These are phyloP conservation scores for Starmerella davenportii DNA, from an alignment of 805 yeast genomes.

Conservation along the genomic window DNA sequence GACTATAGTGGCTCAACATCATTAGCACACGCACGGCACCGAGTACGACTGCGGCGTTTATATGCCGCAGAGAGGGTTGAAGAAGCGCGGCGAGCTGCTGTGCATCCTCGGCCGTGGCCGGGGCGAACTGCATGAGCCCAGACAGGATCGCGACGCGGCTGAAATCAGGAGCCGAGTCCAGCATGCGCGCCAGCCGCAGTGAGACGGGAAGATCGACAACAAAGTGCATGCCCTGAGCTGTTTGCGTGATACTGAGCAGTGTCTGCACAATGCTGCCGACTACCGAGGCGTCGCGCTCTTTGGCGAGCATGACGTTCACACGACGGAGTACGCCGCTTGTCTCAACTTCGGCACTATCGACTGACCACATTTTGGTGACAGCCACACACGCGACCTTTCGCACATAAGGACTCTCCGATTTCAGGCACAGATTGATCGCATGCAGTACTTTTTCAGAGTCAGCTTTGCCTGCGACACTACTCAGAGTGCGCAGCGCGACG, in stretches of 20 bases:
- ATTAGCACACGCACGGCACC: constrained; percentile 57
- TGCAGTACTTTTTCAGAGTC: constrained; percentile 32
- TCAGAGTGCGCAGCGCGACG: constrained; percentile 44
- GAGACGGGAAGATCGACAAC: constrained; percentile 36
- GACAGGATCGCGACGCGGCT: constrained; percentile 49
- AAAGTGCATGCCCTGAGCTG: constrained; percentile 32
- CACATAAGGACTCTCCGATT: constrained; percentile 39
- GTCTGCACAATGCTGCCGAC: constrained; percentile 59
- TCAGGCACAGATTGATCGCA: constrained; percentile 24
- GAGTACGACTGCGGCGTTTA: constrained; percentile 62
- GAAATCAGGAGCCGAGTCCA: constrained; percentile 42
- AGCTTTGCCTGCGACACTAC: constrained; percentile 39
- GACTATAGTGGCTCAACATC: constrained; percentile 56
- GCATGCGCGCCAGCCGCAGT: constrained; percentile 25
- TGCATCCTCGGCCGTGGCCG: constrained; percentile 52
- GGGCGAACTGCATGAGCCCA: constrained; percentile 50
- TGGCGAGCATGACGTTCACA: constrained; percentile 34
- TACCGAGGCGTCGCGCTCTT: constrained; percentile 39
- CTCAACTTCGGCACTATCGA: constrained; percentile 32
- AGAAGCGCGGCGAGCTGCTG: constrained; percentile 42
- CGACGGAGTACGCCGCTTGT: constrained; percentile 29
- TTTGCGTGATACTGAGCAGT: constrained; percentile 44
- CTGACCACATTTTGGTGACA: constrained; percentile 47
- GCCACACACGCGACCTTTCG: constrained; percentile 54
- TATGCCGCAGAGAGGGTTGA: constrained; percentile 59